Percentiles rank a stretch among this genome's conserved stretches.
phyloP scores from a whole-genome alignment of 768 basidiomycete species.

The Trametes elegans region DNA sequence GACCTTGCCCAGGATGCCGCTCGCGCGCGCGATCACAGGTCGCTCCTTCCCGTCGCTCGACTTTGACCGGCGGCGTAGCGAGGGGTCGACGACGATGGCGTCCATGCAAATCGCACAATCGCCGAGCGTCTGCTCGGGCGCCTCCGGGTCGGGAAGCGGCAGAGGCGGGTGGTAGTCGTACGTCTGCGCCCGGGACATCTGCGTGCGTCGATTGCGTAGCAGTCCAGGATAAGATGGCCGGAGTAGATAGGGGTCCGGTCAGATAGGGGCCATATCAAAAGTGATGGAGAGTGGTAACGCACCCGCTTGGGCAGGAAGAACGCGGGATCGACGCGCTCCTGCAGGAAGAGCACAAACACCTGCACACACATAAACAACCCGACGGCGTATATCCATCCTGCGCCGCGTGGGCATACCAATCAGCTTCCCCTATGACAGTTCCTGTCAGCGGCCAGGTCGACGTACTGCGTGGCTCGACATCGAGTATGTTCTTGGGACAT shows the following conservation, averaged over 20 bases:
- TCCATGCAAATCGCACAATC: slow-evolving; percentile 97
- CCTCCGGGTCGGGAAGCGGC: slow-evolving; percentile 68
- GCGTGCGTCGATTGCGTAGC: not conserved
- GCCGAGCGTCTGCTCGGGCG: slow-evolving; percentile 72
- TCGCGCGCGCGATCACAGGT: slow-evolving; percentile 2
- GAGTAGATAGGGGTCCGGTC: too few relatives aligned
- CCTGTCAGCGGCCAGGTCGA: slow-evolving; percentile 6
- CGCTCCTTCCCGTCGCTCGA: slow-evolving; percentile 44
- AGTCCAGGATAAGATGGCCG: not conserved
- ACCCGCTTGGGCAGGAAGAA: slow-evolving; percentile 82
- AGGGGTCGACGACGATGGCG: slow-evolving; percentile 44
- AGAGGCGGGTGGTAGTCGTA: slow-evolving; percentile 88
- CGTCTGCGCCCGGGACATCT: slow-evolving; percentile 59
- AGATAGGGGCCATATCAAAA: not conserved
- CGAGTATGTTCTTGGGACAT: slow-evolving; percentile 85
- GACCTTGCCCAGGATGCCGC: slow-evolving; percentile 36
- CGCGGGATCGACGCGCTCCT: slow-evolving; percentile 73
- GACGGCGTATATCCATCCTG: slow-evolving; percentile 67
- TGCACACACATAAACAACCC: slow-evolving; percentile 62
- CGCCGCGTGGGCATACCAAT: not conserved
- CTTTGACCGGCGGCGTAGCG: slow-evolving; percentile 4
- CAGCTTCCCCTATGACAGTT: not conserved
- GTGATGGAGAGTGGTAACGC: slow-evolving; percentile 27
- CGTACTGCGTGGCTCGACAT: slow-evolving; percentile 72
- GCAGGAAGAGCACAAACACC: slow-evolving; percentile 59